Evolutionary conservation across 768 basidiomycete genomes (phyloP), one percentile per base, ranked within the genome.

Genomic region (Hericium coralloides): DNA sequence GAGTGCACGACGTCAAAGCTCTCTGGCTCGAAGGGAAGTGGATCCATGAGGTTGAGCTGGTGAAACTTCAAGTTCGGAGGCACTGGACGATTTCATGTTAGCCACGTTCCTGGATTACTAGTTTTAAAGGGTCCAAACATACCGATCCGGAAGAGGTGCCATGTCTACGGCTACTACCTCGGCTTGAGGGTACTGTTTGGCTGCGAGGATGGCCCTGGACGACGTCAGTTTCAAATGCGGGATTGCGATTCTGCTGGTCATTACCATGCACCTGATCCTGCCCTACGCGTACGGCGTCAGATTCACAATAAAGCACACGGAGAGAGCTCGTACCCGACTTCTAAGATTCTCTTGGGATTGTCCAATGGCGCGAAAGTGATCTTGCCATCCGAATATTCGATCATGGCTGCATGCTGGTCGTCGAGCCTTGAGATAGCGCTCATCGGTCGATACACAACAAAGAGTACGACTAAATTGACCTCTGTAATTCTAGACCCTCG

Each of bases 181-280:
- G 15, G 60, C 54, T 38, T 53, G n/a, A 0, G 57, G 60, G 47
- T 53, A 58, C 3, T 47, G 50, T 36, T 59, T 58, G 31, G 63
- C 66, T 20, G 59, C 59, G 43, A 66, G 59, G 45, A 66, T 66
- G 14, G 67, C 66, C 67, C 67, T 66, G 37, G 55, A 25, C 18
- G 20, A 6, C 43, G 43, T n/a, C 43, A 45, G 43, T 20, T 31
- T 31, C 31, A 31, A 31, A 31, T 9, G 43, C 15, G n/a, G n/a
- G 4, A 7, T 31, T 31, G 6, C 7, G 31, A 9, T 31, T 31
- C 1, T 9, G 31, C 31, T 31, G 31, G 31, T 15, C n/a, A 53
- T 18, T 20, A 54, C 57, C 59, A 60, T 47, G 52, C 50, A 12
- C 57, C 59, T 3, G 59, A 58, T 22, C 59, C 59, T 2, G 59